Evolutionary conservation across 768 basidiomycete species (phyloP), one percentile per base, ranked within the genome.

Genomic region (Mycena galopus): DNA sequence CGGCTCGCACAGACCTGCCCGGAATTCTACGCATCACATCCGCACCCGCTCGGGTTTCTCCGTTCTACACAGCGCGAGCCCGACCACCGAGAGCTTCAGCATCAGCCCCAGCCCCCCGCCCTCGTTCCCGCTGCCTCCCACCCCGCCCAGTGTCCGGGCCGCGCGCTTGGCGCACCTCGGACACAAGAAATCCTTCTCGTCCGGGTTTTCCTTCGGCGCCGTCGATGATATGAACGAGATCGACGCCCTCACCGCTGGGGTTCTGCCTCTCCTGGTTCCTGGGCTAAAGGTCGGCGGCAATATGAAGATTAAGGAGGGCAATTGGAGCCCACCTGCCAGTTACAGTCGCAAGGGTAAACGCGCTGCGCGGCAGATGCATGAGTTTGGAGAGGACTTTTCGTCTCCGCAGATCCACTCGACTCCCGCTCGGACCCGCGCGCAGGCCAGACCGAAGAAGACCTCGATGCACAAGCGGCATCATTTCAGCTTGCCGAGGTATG

Each of bases 41-140:
- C 91, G 92, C 37, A 86, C 89, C 7, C 88, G 90, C 42, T 93
- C 92, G 3, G 82, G 85, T 5, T 86, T 91, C 2, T 91, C 90
- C 10, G 77, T 88, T 68, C 65, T 79, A 78, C 66, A 84, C n/a
- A n/a, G n/a, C n/a, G n/a, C n/a, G 83, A 58, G 83, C 84, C 16
- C 84, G 27, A 75, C 82, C 60, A 76, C 83, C 78, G 79, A 78
- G 58, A 79, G 76, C 32, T 81, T 84, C 76, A 83, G 78, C 71
- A 81, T 84, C 61, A 85, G 81, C 76, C 89, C 90, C 61, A 85
- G 81, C 76, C 89, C 90, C 12, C 92, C 93, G 33, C 92, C 93
- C 5, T 84, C 90, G 1, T 88, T 89, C 74, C 92, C 93, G 12
- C 86, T 93, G 37, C 92, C 93, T 14, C 92, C 93, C 2, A 94